Evolutionary conservation across 1,284 basidiomycete species (phyloP), one percentile per base, ranked within the genome.

Genomic region (Rhodofomes roseus): DNA sequence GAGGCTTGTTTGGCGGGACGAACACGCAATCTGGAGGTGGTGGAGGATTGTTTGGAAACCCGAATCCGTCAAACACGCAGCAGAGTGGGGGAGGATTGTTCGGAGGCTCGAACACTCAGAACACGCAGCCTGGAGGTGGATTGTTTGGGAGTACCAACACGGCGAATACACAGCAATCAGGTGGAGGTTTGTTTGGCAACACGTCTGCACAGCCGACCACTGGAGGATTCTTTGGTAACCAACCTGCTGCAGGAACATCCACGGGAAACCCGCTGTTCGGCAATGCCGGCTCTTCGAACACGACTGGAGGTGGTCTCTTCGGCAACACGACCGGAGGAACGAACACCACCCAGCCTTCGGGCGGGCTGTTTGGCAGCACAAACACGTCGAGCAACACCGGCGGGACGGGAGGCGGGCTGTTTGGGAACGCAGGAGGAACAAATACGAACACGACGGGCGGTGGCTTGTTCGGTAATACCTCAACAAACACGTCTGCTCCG

Each of bases 121-220:
- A 50, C n/a, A 46, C 50, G 54, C 54, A 65, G 52, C 57, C 64
- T 36, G 57, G 64, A 51, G 58, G 63, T 39, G 66, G 70, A 1
- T 57, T 75, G 23, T 74, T 65, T 41, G 62, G 56, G 36, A 36
- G 29, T 25, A n/a, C 34, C 22, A 44, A 44, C 20, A 18, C 54
- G 41, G 27, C 16, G 41, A 55, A 43, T 20, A 43, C 36, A 18
- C 53, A 55, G n/a, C 20, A 60, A 14, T 23, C 44, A 7, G 56
- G 60, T 1, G 63, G 66, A 1, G 64, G 69, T 11, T 60, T 71
- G 23, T 72, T 77, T 64, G 75, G 76, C 25, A 68, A 58, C 43
- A 50, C 60, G 25, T n/a, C 41, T 58, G 63, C 66, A 27, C 53
- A 56, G 56, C 54, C 41, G 27, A 55, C 62, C 0, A 61, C 66